Evolutionary conservation across 2,329 filamentous ascomycete species (phyloP).

Genomic region (Acephala macrosclerotiorum): DNA sequence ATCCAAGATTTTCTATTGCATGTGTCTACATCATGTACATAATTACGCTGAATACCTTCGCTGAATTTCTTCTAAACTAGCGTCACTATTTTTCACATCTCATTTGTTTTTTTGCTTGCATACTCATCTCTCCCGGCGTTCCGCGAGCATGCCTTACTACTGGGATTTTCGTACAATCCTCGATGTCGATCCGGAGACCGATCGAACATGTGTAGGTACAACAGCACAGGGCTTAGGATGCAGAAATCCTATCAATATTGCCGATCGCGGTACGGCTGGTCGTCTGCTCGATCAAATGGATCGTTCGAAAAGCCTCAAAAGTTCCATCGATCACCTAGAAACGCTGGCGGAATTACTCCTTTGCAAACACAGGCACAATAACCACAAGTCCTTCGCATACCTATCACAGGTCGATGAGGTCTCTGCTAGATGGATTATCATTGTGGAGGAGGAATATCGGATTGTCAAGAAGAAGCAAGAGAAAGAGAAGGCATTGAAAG

Average conservation of each 20-base stretch:
- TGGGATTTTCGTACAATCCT: slow-evolving; percentile 24
- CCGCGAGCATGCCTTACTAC: slow-evolving; percentile 10
- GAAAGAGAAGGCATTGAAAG: slow-evolving; percentile 8
- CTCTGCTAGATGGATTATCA: slow-evolving; percentile 1
- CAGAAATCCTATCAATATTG: slow-evolving; percentile 2
- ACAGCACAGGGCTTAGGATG: slow-evolving; percentile 12
- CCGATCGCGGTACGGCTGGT: slow-evolving; percentile 12
- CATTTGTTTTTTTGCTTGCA: not conserved
- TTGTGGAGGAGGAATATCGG: slow-evolving; percentile 4
- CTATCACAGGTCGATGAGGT: slow-evolving; percentile 20
- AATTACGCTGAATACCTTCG: not conserved
- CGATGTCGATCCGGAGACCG: slow-evolving; percentile 19
- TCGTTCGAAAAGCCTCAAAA: slow-evolving; percentile 5
- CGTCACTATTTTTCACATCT: too few relatives aligned
- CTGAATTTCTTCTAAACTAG: not conserved
- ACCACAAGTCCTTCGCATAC: slow-evolving; percentile 4
- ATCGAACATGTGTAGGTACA: slow-evolving; percentile 20
- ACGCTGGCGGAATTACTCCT: slow-evolving; percentile 22
- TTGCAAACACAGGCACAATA: slow-evolving; percentile 24
- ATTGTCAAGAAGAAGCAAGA: not conserved
- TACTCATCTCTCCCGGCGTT: not conserved
- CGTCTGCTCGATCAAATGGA: slow-evolving; percentile 27
- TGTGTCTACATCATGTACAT: not conserved
- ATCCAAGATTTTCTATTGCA: not conserved
- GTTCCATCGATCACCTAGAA: slow-evolving; percentile 8